A percentile compares a stretch with the other conserved stretches of the same genome.
Evolutionary conservation across 208 protist species (phyloP).

Genomic region (Crithidia bombi): DNA sequence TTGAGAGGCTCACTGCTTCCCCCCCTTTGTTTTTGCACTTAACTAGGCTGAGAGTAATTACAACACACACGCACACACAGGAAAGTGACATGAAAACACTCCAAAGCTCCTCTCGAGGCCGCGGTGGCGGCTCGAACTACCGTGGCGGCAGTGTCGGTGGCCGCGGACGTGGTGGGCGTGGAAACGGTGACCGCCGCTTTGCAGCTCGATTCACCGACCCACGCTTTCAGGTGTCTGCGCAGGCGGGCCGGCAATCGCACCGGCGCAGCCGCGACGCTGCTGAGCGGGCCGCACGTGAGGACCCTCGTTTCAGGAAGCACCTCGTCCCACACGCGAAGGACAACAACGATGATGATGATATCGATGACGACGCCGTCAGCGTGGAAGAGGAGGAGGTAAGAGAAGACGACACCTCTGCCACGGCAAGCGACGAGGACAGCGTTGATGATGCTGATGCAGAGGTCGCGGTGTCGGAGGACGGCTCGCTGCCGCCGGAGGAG

Average conservation of each 20-base stretch:
- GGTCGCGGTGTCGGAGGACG: constrained; percentile 33
- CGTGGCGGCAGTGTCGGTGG: constrained; percentile 42
- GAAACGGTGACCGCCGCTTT: constrained; percentile 66
- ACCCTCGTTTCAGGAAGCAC: constrained; percentile 82
- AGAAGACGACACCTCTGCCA: neutral
- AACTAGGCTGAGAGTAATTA: neutral
- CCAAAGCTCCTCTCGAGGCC: constrained; percentile 63
- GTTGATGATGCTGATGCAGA: too few relatives aligned
- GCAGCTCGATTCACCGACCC: constrained; percentile 87
- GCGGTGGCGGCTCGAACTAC: constrained; percentile 40
- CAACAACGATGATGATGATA: constrained; percentile 43
- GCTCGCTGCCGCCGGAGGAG: constrained; percentile 29
- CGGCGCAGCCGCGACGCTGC: constrained; percentile 16
- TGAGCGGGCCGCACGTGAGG: constrained; percentile 40
- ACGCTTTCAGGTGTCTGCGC: constrained; percentile 73
- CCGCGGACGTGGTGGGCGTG: constrained; percentile 38
- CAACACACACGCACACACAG: neutral
- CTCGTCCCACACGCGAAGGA: constrained; percentile 31
- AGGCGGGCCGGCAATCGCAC: constrained; percentile 12
- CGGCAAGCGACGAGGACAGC: constrained; percentile 1
- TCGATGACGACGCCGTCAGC: too few relatives aligned
- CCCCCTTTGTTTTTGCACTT: too few relatives aligned
- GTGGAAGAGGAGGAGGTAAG: constrained; percentile 19
- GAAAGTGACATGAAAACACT: constrained; percentile 60
- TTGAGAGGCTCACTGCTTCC: too few relatives aligned